Evolutionary conservation across 192 early-diverging fungal genomes (phyloP), one percentile per base, ranked within the genome.

Genomic region (Lobosporangium transversale): DNA sequence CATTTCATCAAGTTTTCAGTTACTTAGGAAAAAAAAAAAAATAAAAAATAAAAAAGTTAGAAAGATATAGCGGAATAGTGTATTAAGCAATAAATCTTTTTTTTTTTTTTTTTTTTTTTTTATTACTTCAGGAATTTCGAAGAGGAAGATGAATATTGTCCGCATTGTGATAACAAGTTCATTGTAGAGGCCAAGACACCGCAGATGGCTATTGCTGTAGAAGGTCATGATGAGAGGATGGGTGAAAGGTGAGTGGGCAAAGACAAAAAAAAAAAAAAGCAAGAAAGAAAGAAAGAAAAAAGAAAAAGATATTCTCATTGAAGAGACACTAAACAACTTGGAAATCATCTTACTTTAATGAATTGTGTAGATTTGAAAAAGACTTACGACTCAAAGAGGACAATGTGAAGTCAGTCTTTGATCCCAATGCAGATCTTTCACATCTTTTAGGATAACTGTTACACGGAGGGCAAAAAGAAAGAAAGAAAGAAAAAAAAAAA

Each of bases 91-190:
- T n/a, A n/a, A n/a, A n/a, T n/a, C n/a, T n/a, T n/a, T n/a, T n/a
- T n/a, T n/a, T n/a, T n/a, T 3, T 43, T 18, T 30, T 1, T 60
- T 65, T 15, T 15, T 30, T 27, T 15, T 47, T 21, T 63, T 32
- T 23, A 18, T 58, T 15, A 35, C 4, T 1, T 11, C 71, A 93
- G 91, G 43, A 87, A 94, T 53, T 99, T 91, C 78, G 94, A 97
- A 37, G 96, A 97, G 55, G 89, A 88, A 23, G 97, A 99, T 82
- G 97, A 99, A 74, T 99, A 89, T 82, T 99, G 97, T 68, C 97
- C 97, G 33, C 90, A 97, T 67, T 99, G 97, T 84, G 97, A 98
- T 74, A 99, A 99, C 86, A 93, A 98, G 58, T 99, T 91, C 66
- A 90, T 99, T 47, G 70, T 99, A 42, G 95, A 96, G 23, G 97